phyloP scores from a whole-genome alignment of 306 rosid genomes.

The Ormosia semicastrata region DNA sequence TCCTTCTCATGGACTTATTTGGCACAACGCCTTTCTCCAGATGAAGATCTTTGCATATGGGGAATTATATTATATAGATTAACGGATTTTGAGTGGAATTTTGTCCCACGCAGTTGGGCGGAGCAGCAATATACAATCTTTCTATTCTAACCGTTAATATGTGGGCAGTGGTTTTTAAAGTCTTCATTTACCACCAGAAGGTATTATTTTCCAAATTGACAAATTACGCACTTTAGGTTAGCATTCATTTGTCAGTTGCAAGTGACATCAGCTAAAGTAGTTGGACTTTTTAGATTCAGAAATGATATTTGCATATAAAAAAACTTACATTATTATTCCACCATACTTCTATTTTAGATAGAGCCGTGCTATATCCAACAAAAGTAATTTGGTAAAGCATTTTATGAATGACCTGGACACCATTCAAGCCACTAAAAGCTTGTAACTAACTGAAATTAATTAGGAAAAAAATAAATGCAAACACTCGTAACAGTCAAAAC shows the following conservation, averaged over 20 bases:
- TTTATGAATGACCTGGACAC: too few species aligned
- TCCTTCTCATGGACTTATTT: neutral
- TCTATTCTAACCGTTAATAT: constrained; percentile 36
- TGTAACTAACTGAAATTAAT: too few species aligned
- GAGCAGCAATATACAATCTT: constrained; percentile 43
- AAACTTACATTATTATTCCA: too few species aligned
- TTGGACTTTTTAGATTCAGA: neutral
- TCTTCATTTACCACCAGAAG: constrained; percentile 30
- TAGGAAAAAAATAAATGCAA: too few species aligned
- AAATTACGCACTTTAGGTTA: neutral
- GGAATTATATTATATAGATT: neutral
- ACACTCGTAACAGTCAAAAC: too few species aligned
- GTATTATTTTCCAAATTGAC: constrained; percentile 19
- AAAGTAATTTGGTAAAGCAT: too few species aligned
- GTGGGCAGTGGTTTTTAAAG: constrained; percentile 41
- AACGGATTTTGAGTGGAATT: neutral
- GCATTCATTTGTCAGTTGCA: neutral
- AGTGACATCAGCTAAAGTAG: neutral
- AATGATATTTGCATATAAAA: too few species aligned
- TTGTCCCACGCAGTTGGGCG: constrained; percentile 26
- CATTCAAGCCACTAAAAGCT: too few species aligned
- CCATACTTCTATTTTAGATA: too few species aligned
- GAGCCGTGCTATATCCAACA: too few species aligned
- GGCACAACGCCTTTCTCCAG: neutral
- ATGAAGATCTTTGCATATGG: neutral